Base-by-base conservation (phyloP, 352 stramenopile genomes). In the Pythium utonaiense region DNA sequence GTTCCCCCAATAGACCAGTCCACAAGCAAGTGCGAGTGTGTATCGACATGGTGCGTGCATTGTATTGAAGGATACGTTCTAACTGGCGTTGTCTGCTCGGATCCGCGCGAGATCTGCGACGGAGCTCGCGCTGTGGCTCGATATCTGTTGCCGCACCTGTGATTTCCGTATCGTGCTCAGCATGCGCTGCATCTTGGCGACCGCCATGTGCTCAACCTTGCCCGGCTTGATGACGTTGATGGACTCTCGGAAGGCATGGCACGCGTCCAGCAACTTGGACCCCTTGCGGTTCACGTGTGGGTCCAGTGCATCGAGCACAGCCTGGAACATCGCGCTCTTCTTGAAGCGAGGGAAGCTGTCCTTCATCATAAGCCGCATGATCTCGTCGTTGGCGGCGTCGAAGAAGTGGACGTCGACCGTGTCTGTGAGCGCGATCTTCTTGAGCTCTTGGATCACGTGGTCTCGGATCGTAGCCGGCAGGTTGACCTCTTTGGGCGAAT, bases 281-380 rank as follows among this genome's bases (percentile, higher is more conserved):
- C 77, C 77, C 67, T 88, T 88, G 13, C 80, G 71, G 30, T 75
- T 86, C 12, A 78, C 69, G 51, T 88, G 75, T 9, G 80, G 78
- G 27, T 91, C 78, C 30, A 93, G 66, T 6, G 68, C 71, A 28
- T 90, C 73, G 14, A 93, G 62, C 8, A 91, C 67, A 28, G 62
- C 78, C 59, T 87, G 73, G 67, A 93, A 91, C 25, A 77, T 54
- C 1, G 71, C 57, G 56, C 77, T 88, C 60, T 88, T 89, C 60
- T 93, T 91, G 70, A 91, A 93, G 8, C 79, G 79, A 10, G 78
- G 79, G 50, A 93, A 91, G 31, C 77, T 89, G 67, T 93, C 81
- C 56, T 90, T 89, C 30, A 67, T 84, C 79, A 91, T 89, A 24
- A 91, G 64, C n/a, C 67, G 69, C 77, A 86, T 89, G 66, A 93